Percentiles rank a stretch among this genome's conserved stretches.
These are phyloP conservation scores for Cryptosporidium bovis DNA, from an alignment of 169 alveolate species.

Conservation along the genomic window DNA sequence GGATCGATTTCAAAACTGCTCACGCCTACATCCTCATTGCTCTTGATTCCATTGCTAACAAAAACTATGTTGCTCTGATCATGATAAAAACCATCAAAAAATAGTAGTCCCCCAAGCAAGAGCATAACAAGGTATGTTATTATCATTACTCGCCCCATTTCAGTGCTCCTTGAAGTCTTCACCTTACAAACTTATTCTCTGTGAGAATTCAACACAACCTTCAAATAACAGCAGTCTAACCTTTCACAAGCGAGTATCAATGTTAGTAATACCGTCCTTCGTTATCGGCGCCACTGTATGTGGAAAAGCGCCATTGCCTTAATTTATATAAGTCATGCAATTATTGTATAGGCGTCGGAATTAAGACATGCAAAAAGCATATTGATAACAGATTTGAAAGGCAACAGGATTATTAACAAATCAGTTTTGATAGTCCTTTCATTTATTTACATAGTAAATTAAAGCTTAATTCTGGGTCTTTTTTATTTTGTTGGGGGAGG, in stretches of 20 bases:
- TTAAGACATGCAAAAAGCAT: constrained; percentile 8
- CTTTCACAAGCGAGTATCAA: too few relatives aligned
- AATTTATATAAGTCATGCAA: not conserved
- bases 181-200: too few relatives aligned
- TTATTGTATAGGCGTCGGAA: not conserved
- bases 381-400: not conserved
- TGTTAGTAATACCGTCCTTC: too few relatives aligned
- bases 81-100: constrained; percentile 32
- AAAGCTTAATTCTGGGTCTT: too few relatives aligned
- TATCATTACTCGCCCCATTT: not conserved
- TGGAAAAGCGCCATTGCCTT: not conserved
- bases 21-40: not conserved
- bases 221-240: too few relatives aligned
- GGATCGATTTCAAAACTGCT: constrained; percentile 11
- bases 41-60: not conserved
- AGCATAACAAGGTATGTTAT: not conserved
- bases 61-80: not conserved
- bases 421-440: too few relatives aligned
- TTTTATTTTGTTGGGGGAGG: too few relatives aligned
- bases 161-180: too few relatives aligned
- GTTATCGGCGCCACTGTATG: too few relatives aligned
- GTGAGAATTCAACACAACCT: too few relatives aligned
- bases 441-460: too few relatives aligned
- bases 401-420: not conserved
- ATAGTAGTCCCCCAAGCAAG: constrained; percentile 13